phyloP scores from a whole-genome alignment of 202 grass and related monocot species.

The Hordeum pubiflorum region DNA sequence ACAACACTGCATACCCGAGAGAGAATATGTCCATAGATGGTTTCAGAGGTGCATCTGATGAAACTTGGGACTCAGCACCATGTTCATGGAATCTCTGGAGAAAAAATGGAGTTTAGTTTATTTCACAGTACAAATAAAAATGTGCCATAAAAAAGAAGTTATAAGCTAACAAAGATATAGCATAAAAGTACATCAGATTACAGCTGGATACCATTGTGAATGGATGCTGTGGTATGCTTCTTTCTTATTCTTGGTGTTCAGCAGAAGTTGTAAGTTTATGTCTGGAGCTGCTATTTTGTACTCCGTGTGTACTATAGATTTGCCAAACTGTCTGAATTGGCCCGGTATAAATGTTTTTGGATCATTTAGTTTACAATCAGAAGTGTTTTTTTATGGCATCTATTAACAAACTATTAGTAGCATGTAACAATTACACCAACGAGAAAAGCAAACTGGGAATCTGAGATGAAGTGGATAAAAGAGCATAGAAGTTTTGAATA shows the following conservation, averaged over 20 bases:
- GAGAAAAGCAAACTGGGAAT: background rate
- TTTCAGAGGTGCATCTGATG: conserved; percentile 71
- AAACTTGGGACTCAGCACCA: conserved; percentile 64
- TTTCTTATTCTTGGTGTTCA: conserved; percentile 1
- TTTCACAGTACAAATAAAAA: conserved; percentile 3
- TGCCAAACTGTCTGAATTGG: background rate
- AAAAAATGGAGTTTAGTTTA: conserved; percentile 23
- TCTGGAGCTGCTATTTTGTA: background rate
- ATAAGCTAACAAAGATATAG: conserved; percentile 1
- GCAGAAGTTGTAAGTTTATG: background rate
- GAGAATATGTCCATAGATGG: conserved; percentile 99
- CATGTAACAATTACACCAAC: background rate
- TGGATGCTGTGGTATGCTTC: conserved; percentile 22
- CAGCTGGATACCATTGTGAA: background rate
- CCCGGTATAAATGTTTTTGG: background rate
- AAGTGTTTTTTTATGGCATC: background rate
- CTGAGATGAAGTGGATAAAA: background rate
- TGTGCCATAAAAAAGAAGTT: conserved; percentile 16
- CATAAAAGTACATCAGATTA: background rate
- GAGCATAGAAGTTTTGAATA: conserved; percentile 8
- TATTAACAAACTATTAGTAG: background rate
- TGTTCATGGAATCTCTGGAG: conserved; percentile 85
- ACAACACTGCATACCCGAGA: conserved; percentile 60
- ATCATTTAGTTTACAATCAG: background rate
- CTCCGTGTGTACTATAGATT: background rate